These are phyloP conservation scores for Pythium phragmiticola DNA, from an alignment of 352 stramenopile genomes.

Conservation along the genomic window DNA sequence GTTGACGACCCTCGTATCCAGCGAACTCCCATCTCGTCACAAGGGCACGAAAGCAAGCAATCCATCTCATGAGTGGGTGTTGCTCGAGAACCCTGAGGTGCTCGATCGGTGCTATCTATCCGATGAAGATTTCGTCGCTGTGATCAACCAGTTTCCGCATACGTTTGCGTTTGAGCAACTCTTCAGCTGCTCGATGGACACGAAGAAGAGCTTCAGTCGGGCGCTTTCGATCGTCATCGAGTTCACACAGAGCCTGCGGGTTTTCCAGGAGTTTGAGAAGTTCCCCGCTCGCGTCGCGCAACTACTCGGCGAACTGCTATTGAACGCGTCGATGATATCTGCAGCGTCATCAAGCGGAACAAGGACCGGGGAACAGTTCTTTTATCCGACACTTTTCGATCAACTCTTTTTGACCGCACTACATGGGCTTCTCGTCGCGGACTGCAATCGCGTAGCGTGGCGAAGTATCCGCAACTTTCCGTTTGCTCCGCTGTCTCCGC, in stretches of 20 bases:
- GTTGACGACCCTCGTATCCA: conserved; percentile 73
- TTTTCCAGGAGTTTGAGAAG: conserved; percentile 85
- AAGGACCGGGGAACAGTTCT: conserved; percentile 35
- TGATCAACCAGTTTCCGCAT: conserved; percentile 87
- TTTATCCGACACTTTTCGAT: conserved; percentile 82
- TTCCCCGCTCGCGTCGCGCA: conserved; percentile 68
- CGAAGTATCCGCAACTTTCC: conserved; percentile 65
- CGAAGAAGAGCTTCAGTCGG: conserved; percentile 79
- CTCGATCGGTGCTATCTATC: conserved; percentile 79
- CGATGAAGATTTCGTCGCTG: conserved; percentile 81
- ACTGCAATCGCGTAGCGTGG: conserved; percentile 83
- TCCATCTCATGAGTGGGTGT: conserved; percentile 74
- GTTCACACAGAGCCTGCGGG: conserved; percentile 61
- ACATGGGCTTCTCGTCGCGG: conserved; percentile 61
- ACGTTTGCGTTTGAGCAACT: conserved; percentile 78
- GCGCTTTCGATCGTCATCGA: conserved; percentile 73
- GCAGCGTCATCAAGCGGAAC: conserved; percentile 27
- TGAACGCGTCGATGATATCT: conserved; percentile 55
- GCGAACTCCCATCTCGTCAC: conserved; percentile 31
- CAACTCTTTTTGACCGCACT: conserved; percentile 83
- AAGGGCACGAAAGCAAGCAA: conserved; percentile 29
- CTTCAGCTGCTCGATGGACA: conserved; percentile 62
- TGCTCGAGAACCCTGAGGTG: conserved; percentile 81
- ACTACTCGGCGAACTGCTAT: conserved; percentile 61
- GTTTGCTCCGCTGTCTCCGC: conserved; percentile 66